Evolutionary conservation across 208 protist species (phyloP), one percentile per base, ranked within the genome.

Genomic region (Crithidia expoeki): DNA sequence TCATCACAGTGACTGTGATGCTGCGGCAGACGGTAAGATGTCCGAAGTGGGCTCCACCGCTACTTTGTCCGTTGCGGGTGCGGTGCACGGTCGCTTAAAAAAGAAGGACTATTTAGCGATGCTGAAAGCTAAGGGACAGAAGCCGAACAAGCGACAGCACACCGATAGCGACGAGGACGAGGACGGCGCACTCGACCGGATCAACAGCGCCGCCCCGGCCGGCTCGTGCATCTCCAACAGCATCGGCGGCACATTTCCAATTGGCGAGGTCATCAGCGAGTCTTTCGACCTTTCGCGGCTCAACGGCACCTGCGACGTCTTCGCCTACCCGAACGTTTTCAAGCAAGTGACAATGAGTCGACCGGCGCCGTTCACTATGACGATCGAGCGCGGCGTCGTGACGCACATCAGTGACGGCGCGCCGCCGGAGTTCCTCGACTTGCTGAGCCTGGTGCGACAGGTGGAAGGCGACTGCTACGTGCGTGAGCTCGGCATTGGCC

Each of bases 181-280:
- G 23, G 73, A 86, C 50, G 65, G 70, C 30, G 65, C 63, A 10
- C 51, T 58, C 2, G 57, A 57, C 28, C 60, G 71, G n/a, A n/a
- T n/a, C 59, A 63, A 52, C 59, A 58, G 33, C 33, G 58, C 33
- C 4, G 64, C 46, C 10, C 42, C 68, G 4, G 60, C 53, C 36
- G 90, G 90, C 19, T 79, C 88, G 16, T 80, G 72, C 79, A 92
- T 94, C 33, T 80, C 74, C 34, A 89, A 76, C 64, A 94, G 88
- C 70, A 94, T 95, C 75, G 93, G 93, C 44, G 93, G 93, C 40
- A 95, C 93, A 28, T 97, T 95, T 67, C 93, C 90, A 16, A 91
- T 95, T 62, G 93, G 93, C 19, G 93, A 97, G 65, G 90, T 95
- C 46, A 95, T 97, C 80, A 92, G 77, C 65, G 93, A 97, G 74